Base-by-base conservation (phyloP, 768 basidiomycete species). In the Gymnopilus dilepis region DNA sequence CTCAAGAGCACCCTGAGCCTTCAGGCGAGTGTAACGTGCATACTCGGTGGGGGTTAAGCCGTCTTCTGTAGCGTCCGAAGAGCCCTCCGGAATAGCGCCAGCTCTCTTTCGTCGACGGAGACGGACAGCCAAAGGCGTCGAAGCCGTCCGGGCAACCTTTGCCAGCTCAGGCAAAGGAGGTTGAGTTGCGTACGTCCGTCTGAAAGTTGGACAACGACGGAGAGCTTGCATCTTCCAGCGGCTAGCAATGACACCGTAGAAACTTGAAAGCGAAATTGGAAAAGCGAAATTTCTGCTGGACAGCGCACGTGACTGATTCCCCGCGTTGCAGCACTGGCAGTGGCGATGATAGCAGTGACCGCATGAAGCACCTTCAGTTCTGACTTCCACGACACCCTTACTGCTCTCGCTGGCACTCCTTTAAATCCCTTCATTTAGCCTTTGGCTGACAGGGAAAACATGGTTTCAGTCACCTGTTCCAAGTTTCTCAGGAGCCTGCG, bases 61-160 rank as follows among this genome's bases (percentile, higher is more conserved):
- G 55, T 80, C 76, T 56, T 73, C 65, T 55, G 79, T 77, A 62
- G 83, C 81, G 71, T 87, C 86, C 28, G 83, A 75, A 45, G 70
- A 66, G 40, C 75, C 79, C 56, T 60, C 58, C 38, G 66, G 69
- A 58, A 64, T 67, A 37, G 72, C 68, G 42, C 81, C 78, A 51
- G 80, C 76, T 64, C 77, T 77, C 73, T 84, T 88, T 62, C 74
- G 75, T 58, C 91, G 86, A 55, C 91, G 89, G 17, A 85, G 79
- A 59, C 88, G 87, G 53, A 93, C 90, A 26, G 90, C 89, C 42
- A 86, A 82, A 0, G 91, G 91, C 0, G 89, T 84, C 0, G 91
- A 92, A 7, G 86, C 81, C 28, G 87, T 89, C 42, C 89, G 80
- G 2, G 91, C 90, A 37, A 72, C 78, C 34, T 84, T 73, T 37